Evolutionary conservation across 1,284 basidiomycete genomes (phyloP), one percentile per base, ranked within the genome.

Genomic region (Trametes polyzona): DNA sequence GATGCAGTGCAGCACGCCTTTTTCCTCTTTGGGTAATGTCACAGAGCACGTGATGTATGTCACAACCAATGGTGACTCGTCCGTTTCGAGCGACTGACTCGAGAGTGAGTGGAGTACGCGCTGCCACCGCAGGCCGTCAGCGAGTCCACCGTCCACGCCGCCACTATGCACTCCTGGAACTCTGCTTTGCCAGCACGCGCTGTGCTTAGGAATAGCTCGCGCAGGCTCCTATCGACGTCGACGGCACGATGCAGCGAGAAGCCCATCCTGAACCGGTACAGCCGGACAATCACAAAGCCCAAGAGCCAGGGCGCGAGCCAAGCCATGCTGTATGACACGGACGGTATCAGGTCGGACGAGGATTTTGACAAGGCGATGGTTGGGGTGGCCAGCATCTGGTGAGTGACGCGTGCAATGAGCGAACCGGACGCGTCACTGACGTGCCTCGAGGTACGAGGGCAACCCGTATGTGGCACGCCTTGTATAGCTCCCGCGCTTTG

Each of bases 281-380:
- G 91, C 69, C 80, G 88, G 65, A 81, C 80, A 19, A 82, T 97
- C 67, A 97, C 95, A 11, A 86, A 90, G 71, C 89, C 92, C 27
- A 98, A 98, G 73, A 87, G 88, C 67, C 95, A 98, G 73, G 95
- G 93, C 43, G 95, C 95, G 39, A 93, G 92, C 69, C 95, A 96
- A 84, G 95, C 95, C 26, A 98, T 98, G 95, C 77, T 98, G 46
- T 98, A 95, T 73, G 95, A 95, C 19, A 98, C 95, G 1, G 95
- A 97, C 26, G 95, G 93, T 24, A 83, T 98, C 58, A 77, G 83
- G 27, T 76, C 68, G 24, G 88, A 95, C 62, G 82, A 79, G 11
- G 95, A 98, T 74, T 88, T 98, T 61, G 79, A 92, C 68, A 97
- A 96, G 74, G 87, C 95, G 52, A 97, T 98, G 95, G 91, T 98